Evolutionary conservation across 2,329 filamentous ascomycete species (phyloP).

Genomic region (Magnaporthiopsis poae): DNA sequence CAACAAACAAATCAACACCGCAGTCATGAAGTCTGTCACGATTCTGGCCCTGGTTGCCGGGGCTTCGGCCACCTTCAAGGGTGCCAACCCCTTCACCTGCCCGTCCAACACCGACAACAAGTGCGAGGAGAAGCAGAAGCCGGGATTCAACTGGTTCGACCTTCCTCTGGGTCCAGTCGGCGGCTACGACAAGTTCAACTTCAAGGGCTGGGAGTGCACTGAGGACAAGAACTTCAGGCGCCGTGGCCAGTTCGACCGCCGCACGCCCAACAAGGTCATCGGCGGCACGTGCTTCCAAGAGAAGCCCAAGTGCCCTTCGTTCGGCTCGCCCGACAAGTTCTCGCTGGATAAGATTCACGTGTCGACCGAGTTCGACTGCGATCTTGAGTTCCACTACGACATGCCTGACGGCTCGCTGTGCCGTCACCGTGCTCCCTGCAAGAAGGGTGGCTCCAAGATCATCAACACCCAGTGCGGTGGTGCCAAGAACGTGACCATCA

Average conservation of each 20-base stretch:
- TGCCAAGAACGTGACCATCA: constrained; percentile 68
- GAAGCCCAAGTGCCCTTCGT: constrained; percentile 43
- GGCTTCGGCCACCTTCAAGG: constrained; percentile 32
- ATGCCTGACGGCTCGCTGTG: constrained; percentile 77
- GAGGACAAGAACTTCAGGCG: constrained; percentile 42
- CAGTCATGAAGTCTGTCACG: constrained; percentile 41
- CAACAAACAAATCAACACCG: constrained; percentile 13
- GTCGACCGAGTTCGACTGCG: constrained; percentile 62
- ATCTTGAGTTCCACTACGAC: constrained; percentile 75
- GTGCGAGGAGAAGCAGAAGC: constrained; percentile 59
- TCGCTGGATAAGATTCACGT: constrained; percentile 68
- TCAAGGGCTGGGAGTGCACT: constrained; percentile 60
- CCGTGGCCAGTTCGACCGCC: constrained; percentile 45
- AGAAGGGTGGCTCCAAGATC: constrained; percentile 56
- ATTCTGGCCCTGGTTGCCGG: constrained; percentile 41
- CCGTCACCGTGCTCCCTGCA: constrained; percentile 66
- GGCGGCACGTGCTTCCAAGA: constrained; percentile 41
- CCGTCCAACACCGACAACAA: constrained; percentile 67
- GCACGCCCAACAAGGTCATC: constrained; percentile 51
- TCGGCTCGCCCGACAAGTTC: constrained; percentile 53
- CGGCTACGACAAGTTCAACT: constrained; percentile 62
- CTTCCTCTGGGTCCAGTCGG: constrained; percentile 52
- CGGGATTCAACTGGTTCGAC: constrained; percentile 63
- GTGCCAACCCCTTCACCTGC: constrained; percentile 46
- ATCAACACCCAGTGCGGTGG: constrained; percentile 87